Percentiles rank a stretch among this genome's conserved stretches.
These are phyloP conservation scores for Cryomyces antarcticus DNA, from an alignment of 495 filamentous ascomycete genomes.

Conservation along the genomic window DNA sequence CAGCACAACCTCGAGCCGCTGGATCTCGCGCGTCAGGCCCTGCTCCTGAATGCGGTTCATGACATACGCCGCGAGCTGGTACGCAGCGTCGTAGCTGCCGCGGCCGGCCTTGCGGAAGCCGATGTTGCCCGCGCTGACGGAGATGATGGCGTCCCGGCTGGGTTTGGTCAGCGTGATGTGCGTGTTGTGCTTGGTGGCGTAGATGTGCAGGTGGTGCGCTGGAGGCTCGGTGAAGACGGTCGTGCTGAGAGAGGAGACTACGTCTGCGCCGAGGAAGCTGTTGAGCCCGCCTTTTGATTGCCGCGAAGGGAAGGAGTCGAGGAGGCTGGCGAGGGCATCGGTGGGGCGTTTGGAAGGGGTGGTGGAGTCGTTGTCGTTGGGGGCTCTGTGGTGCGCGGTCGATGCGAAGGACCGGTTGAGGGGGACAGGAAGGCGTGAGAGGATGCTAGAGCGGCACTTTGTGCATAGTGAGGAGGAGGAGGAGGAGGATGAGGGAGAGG, in stretches of 20 bases:
- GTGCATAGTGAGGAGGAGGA: too few species aligned
- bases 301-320: not conserved
- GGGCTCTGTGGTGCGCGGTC: not conserved
- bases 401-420: not conserved
- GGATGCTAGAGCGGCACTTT: too few species aligned
- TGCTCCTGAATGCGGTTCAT: conserved; percentile 59
- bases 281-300: not conserved
- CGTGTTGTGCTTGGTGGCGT: conserved; percentile 73
- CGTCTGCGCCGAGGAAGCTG: not conserved
- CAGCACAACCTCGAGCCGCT: conserved; percentile 53
- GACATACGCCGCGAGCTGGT: conserved; percentile 63
- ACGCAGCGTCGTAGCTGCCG: conserved; percentile 77
- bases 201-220: conserved; percentile 75
- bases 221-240: not conserved
- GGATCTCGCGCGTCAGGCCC: conserved; percentile 37
- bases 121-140: conserved; percentile 58
- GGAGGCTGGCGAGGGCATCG: not conserved
- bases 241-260: not conserved
- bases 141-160: conserved; percentile 54
- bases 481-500: too few species aligned
- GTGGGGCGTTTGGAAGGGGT: too few species aligned
- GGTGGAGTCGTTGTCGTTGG: too few species aligned
- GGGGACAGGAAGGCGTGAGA: too few species aligned
- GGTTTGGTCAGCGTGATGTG: conserved; percentile 75
- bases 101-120: conserved; percentile 66